These are phyloP conservation scores for Avena eriantha DNA, from an alignment of 176 grass and related monocot species.

Conservation along the genomic window DNA sequence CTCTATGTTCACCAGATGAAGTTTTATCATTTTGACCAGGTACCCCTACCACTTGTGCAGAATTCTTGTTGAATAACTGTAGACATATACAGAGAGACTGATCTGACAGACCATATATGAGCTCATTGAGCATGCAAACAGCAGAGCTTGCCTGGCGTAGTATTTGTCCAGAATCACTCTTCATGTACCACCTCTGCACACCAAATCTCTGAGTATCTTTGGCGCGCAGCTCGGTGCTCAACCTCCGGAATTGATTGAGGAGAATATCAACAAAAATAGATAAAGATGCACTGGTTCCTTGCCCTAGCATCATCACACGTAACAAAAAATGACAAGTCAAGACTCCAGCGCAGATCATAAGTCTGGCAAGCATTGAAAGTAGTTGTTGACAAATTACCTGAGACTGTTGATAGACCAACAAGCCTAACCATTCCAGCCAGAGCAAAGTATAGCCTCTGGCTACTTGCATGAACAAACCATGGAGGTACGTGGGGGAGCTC, in stretches of 20 bases:
- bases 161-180: conserved; percentile 63
- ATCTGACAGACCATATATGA: conserved; percentile 90
- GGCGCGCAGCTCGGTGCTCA: conserved; percentile 65
- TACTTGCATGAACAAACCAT: conserved; percentile 75
- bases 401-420: conserved; percentile 71
- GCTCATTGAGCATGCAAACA: conserved; percentile 97
- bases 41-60: conserved; percentile 36
- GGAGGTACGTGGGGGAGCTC: conserved; percentile 87
- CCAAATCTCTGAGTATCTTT: conserved; percentile 58
- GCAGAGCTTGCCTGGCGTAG: conserved; percentile 67
- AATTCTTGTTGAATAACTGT: conserved; percentile 58
- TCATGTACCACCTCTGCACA: conserved; percentile 59
- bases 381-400: conserved; percentile 51
- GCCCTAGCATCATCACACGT: conserved; percentile 53
- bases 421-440: conserved; percentile 91
- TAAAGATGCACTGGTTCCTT: conserved; percentile 55
- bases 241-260: conserved; percentile 76
- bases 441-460: conserved; percentile 72
- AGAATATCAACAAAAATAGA: conserved; percentile 84
- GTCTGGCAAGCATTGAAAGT: conserved; percentile 26
- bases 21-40: conserved; percentile 40
- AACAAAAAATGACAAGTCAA: conserved; percentile 39
- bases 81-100: conserved; percentile 64
- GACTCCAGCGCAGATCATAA: neutral
- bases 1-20: conserved; percentile 32